These are phyloP conservation scores for Thyridium curvatum DNA, from an alignment of 2,329 filamentous ascomycete genomes.

Conservation along the genomic window DNA sequence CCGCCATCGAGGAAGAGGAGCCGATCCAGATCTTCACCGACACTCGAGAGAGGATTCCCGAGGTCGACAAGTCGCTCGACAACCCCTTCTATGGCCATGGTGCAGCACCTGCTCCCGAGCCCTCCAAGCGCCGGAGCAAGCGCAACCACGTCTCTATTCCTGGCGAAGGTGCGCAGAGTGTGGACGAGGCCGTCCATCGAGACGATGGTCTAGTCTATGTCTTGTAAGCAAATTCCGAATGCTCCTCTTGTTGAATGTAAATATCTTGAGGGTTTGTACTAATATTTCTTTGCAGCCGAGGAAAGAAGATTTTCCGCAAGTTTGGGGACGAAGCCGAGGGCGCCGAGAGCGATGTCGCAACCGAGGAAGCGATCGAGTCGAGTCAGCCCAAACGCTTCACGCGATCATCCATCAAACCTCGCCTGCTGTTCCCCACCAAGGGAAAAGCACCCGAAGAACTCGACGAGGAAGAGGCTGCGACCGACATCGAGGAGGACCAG, in stretches of 20 bases:
- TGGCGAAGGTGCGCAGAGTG: conserved; percentile 49
- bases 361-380: conserved; percentile 20
- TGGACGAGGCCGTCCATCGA: conserved; percentile 58
- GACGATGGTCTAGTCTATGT: conserved; percentile 69
- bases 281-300: conserved; percentile 51
- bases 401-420: conserved; percentile 64
- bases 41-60: conserved; percentile 69
- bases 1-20: conserved; percentile 46
- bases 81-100: conserved; percentile 65
- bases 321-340: conserved; percentile 37
- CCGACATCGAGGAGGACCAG: conserved; percentile 47
- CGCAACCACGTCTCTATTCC: conserved; percentile 47
- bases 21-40: conserved; percentile 73
- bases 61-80: conserved; percentile 55
- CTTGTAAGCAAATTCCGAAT: conserved; percentile 52
- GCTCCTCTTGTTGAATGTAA: conserved; percentile 10
- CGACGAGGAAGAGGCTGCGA: conserved; percentile 54
- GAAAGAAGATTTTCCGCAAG: conserved; percentile 71
- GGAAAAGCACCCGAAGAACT: conserved; percentile 36
- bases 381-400: conserved; percentile 38
- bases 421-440: conserved; percentile 59
- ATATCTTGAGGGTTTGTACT: no score
- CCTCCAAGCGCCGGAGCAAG: conserved; percentile 45
- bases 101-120: conserved; percentile 28
- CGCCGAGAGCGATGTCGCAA: conserved; percentile 24